These are phyloP conservation scores for Lophium mytilinum DNA, from an alignment of 495 filamentous ascomycete genomes.

Conservation along the genomic window DNA sequence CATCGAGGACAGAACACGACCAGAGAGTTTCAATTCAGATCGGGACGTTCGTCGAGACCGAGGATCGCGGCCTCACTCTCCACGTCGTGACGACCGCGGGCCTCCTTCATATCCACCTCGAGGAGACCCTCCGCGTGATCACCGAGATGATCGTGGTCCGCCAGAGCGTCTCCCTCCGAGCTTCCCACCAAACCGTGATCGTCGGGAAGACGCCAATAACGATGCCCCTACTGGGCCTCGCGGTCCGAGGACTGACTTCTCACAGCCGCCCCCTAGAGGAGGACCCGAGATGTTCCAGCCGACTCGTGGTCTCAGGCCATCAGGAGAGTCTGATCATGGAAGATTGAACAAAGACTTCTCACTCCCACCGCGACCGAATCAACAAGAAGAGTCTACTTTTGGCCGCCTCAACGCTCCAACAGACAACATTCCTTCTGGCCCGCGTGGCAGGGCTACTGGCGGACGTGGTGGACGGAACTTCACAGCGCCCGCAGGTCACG, in stretches of 20 bases:
- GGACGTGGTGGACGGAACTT: conserved; percentile 34
- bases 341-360: conserved; percentile 25
- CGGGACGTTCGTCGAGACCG: conserved; percentile 43
- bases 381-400: conserved; percentile 33
- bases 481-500: conserved; percentile 26
- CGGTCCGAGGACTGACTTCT: conserved; percentile 12
- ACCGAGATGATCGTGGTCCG: conserved; percentile 29
- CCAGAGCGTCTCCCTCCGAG: conserved; percentile 11
- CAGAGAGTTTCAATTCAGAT: conserved; percentile 19
- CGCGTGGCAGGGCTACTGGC: conserved; percentile 43
- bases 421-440: conserved; percentile 63
- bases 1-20: conserved; percentile 30
- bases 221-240: conserved; percentile 30
- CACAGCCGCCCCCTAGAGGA: conserved; percentile 1
- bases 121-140: conserved; percentile 38
- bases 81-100: conserved; percentile 39
- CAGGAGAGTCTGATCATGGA: conserved; percentile 21
- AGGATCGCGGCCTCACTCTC: conserved; percentile 42
- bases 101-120: conserved; percentile 29
- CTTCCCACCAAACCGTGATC: conserved; percentile 16
- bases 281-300: conserved; percentile 24
- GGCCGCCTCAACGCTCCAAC: conserved; percentile 41
- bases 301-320: conserved; percentile 6
- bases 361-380: conserved; percentile 14
- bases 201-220: conserved; percentile 22